Evolutionary conservation across 129 eudicot genomes (phyloP), one percentile per base, ranked within the genome.

Genomic region (Gnaphalium uliginosum): DNA sequence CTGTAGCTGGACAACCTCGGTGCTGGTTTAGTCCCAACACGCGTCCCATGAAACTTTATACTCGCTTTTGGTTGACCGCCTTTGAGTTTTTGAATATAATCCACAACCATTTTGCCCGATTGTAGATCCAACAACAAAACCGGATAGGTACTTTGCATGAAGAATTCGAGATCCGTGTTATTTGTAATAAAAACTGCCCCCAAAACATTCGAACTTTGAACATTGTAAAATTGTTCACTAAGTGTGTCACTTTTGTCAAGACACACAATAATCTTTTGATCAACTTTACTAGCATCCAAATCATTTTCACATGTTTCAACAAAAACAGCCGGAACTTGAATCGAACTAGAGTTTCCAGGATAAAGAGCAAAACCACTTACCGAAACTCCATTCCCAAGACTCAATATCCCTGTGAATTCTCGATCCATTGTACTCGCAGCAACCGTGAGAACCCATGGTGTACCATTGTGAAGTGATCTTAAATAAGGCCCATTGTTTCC

Each of bases 401-500:
- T 81, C n/a, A 91, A 30, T 0, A 33, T 69, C 10, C 89, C 97
- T 2, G 63, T 43, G 66, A 79, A 87, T 18, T 86, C 96, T 2
- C 97, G 85, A 22, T 91, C 97, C 2, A 87, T 27, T 8, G 97
- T 77, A 8, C 97, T 87, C 0, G 96, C 97, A 0, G 96, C 92
- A 23, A 91, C 97, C 0, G 87, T 91, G 57, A 91, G 87, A 56
- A 86, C 97, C 97, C 97, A 91, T 4, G 97, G 97, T 13, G 87
- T 79, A 9, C 97, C 97, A 64, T 89, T 91, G 64, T 89, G 96
- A 17, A 91, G 76, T 8, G 90, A 82, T 76, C 51, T 73, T 19
- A 73, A 7, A 71, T 27, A 81, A 4, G 95, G 97, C 29, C 97
- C 97, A 22, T 61, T 69, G 27, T 91, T 91, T 62, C 97, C 97